A percentile compares a stretch with the other conserved stretches of the same genome.
Conservation (phyloP, 305 asterid species). For the Fraxinus xanthoxyloides region DNA sequence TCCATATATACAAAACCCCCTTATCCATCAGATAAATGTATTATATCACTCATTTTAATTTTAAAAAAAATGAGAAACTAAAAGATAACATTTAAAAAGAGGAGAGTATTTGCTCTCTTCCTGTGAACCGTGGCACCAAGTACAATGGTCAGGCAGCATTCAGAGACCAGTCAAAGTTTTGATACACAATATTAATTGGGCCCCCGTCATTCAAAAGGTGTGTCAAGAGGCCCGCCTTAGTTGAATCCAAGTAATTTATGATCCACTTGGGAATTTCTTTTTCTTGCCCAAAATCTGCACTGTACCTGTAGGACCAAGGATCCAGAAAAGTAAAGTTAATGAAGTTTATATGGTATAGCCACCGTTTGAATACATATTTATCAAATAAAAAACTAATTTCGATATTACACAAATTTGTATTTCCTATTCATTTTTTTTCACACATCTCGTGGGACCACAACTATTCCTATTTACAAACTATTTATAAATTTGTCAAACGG, state of each 20-base stretch:
- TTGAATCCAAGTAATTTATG: conserved; percentile 65
- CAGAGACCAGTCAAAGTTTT: conserved; percentile 70
- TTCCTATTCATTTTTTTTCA: neutral
- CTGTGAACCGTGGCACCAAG: neutral
- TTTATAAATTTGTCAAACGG: neutral
- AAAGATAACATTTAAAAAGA: neutral
- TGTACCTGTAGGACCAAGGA: conserved; percentile 52
- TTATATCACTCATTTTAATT: neutral
- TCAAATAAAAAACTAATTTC: neutral
- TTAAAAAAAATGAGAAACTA: neutral
- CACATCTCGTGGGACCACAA: neutral
- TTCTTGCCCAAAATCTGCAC: conserved; percentile 81
- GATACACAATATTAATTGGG: conserved; percentile 55
- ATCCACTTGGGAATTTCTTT: conserved; percentile 67
- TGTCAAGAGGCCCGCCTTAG: conserved; percentile 78
- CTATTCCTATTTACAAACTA: neutral
- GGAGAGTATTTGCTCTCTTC: neutral
- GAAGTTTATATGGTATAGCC: neutral
- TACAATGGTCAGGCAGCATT: conserved; percentile 41
- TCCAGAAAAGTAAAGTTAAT: neutral
- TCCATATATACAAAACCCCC: neutral
- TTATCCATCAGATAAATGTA: neutral
- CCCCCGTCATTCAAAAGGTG: conserved; percentile 80
- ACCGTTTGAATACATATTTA: neutral
- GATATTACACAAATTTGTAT: neutral